Evolutionary conservation across 2,329 filamentous ascomycete species (phyloP).

Genomic region (Aspergillus puulaauensis): DNA sequence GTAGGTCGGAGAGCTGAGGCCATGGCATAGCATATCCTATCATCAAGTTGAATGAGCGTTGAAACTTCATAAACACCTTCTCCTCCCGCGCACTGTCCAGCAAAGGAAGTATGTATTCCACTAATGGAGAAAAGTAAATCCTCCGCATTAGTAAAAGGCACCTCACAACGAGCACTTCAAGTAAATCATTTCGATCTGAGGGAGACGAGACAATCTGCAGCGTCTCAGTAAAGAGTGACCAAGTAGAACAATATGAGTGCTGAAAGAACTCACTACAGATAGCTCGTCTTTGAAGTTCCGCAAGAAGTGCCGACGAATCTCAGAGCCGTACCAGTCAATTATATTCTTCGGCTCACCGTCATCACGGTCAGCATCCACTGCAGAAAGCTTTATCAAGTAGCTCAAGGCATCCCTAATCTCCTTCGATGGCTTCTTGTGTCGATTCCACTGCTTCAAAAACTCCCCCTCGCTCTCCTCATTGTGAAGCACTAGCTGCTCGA

Average conservation of each 20-base stretch:
- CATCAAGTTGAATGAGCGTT: slow-evolving; percentile 46
- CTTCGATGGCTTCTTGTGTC: slow-evolving; percentile 26
- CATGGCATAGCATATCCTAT: slow-evolving; percentile 49
- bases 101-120: slow-evolving; percentile 33
- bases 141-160: slow-evolving; percentile 36
- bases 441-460: slow-evolving; percentile 32
- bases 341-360: slow-evolving; percentile 29
- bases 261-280: slow-evolving; percentile 21
- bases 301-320: slow-evolving; percentile 45
- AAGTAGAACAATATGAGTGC: background rate
- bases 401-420: slow-evolving; percentile 33
- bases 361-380: slow-evolving; percentile 14
- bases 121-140: slow-evolving; percentile 39
- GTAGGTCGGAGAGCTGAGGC: slow-evolving; percentile 41
- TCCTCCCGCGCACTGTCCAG: slow-evolving; percentile 27
- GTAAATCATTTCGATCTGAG: slow-evolving; percentile 22
- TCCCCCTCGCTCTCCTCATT: slow-evolving; percentile 26
- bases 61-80: slow-evolving; percentile 37
- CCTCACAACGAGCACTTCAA: slow-evolving; percentile 31
- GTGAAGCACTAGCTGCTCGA: slow-evolving; percentile 27
- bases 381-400: slow-evolving; percentile 27
- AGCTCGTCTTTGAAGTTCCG: slow-evolving; percentile 36
- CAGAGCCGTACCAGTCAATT: slow-evolving; percentile 44
- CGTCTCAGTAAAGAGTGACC: slow-evolving; percentile 19
- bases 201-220: slow-evolving; percentile 14